Percentiles rank a stretch among this genome's conserved stretches.
Evolutionary conservation across 2,329 filamentous ascomycete species (phyloP).

Genomic region (Elsinoe australis): DNA sequence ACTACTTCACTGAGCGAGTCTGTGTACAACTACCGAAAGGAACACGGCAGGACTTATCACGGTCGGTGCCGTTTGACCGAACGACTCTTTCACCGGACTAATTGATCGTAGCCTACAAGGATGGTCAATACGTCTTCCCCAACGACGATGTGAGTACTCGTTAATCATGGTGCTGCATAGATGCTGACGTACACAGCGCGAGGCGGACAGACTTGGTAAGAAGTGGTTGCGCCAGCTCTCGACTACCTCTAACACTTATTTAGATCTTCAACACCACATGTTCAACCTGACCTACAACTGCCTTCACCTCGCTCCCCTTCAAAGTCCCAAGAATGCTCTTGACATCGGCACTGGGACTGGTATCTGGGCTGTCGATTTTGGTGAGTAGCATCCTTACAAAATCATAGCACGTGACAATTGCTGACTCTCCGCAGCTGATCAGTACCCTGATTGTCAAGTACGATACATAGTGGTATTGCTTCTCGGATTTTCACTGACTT

Average conservation of each 20-base stretch:
- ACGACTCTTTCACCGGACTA: not conserved
- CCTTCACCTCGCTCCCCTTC: constrained; percentile 41
- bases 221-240: not conserved
- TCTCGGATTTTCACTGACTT: not conserved
- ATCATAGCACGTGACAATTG: not conserved
- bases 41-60: constrained; percentile 34
- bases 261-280: constrained; percentile 36
- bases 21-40: constrained; percentile 32
- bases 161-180: not conserved
- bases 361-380: constrained; percentile 52
- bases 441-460: constrained; percentile 33
- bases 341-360: constrained; percentile 49
- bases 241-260: constrained; percentile 18
- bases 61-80: constrained; percentile 21
- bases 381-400: constrained; percentile 22
- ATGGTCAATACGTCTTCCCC: constrained; percentile 36
- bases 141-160: constrained; percentile 31
- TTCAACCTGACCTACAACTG: constrained; percentile 43
- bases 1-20: constrained; percentile 32
- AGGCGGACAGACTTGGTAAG: constrained; percentile 30
- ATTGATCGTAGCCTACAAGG: constrained; percentile 30
- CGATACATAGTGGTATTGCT: not conserved
- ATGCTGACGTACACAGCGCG: constrained; percentile 25
- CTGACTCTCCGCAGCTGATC: constrained; percentile 30
- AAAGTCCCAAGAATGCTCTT: constrained; percentile 37